These are phyloP conservation scores for Cadophora gregata DNA, from an alignment of 2,329 filamentous ascomycete genomes.

Conservation along the genomic window DNA sequence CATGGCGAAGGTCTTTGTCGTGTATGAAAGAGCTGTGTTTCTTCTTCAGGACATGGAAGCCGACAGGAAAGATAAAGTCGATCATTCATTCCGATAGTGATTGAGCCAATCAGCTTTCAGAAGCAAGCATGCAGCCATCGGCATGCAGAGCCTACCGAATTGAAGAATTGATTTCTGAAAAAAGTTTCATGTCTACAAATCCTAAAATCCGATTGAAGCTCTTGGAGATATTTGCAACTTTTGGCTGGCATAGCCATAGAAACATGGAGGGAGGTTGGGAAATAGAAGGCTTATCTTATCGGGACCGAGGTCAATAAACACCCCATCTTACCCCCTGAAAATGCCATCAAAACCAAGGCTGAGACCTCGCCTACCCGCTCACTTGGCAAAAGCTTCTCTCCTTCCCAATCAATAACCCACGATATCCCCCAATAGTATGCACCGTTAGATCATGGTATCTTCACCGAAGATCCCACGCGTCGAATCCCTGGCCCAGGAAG, in stretches of 20 bases:
- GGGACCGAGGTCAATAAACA: not conserved
- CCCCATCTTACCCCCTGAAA: not conserved
- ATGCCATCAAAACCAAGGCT: not conserved
- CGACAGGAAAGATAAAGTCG: constrained; percentile 5
- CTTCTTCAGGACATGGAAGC: constrained; percentile 8
- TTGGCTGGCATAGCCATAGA: not conserved
- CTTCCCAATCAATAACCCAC: constrained; percentile 21
- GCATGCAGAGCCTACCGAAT: not conserved
- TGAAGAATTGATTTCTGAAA: not conserved
- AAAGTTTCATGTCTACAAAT: not conserved
- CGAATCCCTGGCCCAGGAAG: not conserved
- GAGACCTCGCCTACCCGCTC: not conserved
- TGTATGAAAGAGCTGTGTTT: not conserved
- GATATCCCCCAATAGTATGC: not conserved
- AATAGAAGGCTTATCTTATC: not conserved
- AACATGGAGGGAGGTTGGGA: not conserved
- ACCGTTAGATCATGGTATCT: not conserved
- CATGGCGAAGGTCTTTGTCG: constrained; percentile 16
- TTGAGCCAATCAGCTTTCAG: constrained; percentile 7
- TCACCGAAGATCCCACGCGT: not conserved
- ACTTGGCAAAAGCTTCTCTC: constrained; percentile 20
- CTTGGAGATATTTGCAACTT: not conserved
- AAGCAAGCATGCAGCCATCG: not conserved
- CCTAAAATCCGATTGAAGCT: not conserved
- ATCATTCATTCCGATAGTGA: not conserved